Percentiles rank a stretch among this genome's conserved stretches.
phyloP scores from a whole-genome alignment of 1,284 basidiomycete species.

The Phenoliferia sp. region DNA sequence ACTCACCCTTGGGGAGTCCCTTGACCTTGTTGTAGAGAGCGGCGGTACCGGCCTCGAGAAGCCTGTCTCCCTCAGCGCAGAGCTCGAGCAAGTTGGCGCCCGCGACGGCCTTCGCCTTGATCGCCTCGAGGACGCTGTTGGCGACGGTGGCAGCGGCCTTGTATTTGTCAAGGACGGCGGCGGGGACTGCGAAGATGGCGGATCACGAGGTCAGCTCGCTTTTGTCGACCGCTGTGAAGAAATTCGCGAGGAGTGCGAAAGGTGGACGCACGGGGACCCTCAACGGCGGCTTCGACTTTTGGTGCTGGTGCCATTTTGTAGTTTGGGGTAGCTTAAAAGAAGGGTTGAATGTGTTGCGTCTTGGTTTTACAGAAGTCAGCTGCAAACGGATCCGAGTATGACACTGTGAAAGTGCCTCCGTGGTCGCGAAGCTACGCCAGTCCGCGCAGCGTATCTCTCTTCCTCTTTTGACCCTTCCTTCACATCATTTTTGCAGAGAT shows the following conservation, averaged over 20 bases:
- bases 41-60: slow-evolving; percentile 77
- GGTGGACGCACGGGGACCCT: not conserved
- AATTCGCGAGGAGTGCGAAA: not conserved
- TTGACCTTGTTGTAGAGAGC: slow-evolving; percentile 90
- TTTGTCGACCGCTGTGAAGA: not conserved
- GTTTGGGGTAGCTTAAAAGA: too few relatives aligned
- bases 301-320: not conserved
- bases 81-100: slow-evolving; percentile 80
- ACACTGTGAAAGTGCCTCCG: too few relatives aligned
- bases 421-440: too few relatives aligned
- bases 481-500: too few relatives aligned
- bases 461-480: too few relatives aligned
- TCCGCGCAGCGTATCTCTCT: too few relatives aligned
- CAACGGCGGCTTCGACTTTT: not conserved
- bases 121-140: slow-evolving; percentile 76
- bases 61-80: slow-evolving; percentile 85
- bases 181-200: slow-evolving; percentile 19
- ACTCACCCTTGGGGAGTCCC: slow-evolving; percentile 51
- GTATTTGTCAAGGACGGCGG: slow-evolving; percentile 34
- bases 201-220: not conserved
- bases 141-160: slow-evolving; percentile 76
- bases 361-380: too few relatives aligned
- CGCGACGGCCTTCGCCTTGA: slow-evolving; percentile 68
- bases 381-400: too few relatives aligned
- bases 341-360: too few relatives aligned